Conservation (phyloP, 202 grass and related monocot genomes). For the Eragrostis tef region DNA sequence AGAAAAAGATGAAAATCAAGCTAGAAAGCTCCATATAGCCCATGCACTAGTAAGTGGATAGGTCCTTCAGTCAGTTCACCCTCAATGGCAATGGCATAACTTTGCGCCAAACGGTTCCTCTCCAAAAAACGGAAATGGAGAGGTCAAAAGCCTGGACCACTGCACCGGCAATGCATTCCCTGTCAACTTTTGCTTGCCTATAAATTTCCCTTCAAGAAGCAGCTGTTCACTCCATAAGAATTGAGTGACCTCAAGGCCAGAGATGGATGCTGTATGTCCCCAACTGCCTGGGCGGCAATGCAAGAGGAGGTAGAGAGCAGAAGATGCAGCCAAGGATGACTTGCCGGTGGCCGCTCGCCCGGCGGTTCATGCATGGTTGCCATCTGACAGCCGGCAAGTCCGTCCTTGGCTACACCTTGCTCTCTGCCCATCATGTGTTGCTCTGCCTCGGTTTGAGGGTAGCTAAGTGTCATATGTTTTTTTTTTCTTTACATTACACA, state of each 20-base stretch:
- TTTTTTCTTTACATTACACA: no score
- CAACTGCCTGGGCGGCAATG: background rate
- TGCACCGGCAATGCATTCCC: background rate
- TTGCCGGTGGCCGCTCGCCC: background rate
- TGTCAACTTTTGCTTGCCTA: background rate
- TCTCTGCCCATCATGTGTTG: conserved; percentile 54
- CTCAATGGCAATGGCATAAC: background rate
- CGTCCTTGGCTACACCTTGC: conserved; percentile 70
- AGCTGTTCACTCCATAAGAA: background rate
- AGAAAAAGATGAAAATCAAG: background rate
- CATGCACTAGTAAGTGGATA: background rate
- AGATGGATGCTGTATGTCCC: background rate
- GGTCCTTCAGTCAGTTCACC: background rate
- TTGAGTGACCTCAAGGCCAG: background rate
- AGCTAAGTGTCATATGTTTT: background rate
- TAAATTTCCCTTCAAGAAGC: background rate
- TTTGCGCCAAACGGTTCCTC: background rate
- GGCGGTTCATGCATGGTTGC: background rate
- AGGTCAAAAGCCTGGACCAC: conserved; percentile 11
- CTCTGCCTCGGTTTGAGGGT: conserved; percentile 14
- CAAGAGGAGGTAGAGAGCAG: conserved; percentile 9
- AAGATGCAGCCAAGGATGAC: conserved; percentile 37
- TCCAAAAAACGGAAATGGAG: background rate
- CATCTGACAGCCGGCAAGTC: conserved; percentile 44
- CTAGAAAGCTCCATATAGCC: background rate